These are phyloP conservation scores for Salvia sclarea DNA, from an alignment of 305 asterid species.

Conservation along the genomic window DNA sequence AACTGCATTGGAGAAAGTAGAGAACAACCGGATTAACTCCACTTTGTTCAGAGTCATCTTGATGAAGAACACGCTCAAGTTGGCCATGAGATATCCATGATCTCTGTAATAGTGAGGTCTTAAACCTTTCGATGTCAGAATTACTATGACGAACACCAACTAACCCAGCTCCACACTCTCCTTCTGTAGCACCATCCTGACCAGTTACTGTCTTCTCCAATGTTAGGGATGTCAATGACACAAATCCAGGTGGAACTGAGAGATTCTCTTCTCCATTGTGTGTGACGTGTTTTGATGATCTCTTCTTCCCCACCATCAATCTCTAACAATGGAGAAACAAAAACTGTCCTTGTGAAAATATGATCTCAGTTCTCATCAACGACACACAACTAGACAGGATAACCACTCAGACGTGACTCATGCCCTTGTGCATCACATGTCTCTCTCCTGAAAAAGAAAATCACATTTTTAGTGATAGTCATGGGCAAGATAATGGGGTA, in stretches of 20 bases:
- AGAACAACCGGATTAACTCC: conserved; percentile 46
- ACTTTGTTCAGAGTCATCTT: conserved; percentile 37
- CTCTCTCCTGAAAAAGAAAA: conserved; percentile 11
- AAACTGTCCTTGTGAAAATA: not conserved
- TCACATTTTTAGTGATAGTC: not conserved
- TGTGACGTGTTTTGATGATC: conserved; percentile 21
- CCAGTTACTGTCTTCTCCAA: conserved; percentile 41
- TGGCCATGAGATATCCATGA: conserved; percentile 53
- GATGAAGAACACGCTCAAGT: conserved; percentile 31
- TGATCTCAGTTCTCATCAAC: conserved; percentile 14
- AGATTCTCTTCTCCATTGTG: conserved; percentile 26
- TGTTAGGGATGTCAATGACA: conserved; percentile 55
- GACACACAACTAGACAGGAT: conserved; percentile 3
- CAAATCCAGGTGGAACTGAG: conserved; percentile 79
- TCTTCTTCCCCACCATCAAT: conserved; percentile 47
- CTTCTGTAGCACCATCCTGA: conserved; percentile 32
- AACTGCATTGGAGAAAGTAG: conserved; percentile 22
- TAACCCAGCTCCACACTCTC: conserved; percentile 29
- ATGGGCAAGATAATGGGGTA: not conserved
- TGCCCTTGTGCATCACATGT: not conserved
- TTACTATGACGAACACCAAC: conserved; percentile 34
- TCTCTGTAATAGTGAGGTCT: conserved; percentile 41
- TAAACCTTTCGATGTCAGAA: conserved; percentile 40
- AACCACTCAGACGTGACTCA: not conserved
- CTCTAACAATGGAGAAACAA: conserved; percentile 19